Base-by-base conservation (phyloP, 495 filamentous ascomycete genomes). In the Neurospora africana region DNA sequence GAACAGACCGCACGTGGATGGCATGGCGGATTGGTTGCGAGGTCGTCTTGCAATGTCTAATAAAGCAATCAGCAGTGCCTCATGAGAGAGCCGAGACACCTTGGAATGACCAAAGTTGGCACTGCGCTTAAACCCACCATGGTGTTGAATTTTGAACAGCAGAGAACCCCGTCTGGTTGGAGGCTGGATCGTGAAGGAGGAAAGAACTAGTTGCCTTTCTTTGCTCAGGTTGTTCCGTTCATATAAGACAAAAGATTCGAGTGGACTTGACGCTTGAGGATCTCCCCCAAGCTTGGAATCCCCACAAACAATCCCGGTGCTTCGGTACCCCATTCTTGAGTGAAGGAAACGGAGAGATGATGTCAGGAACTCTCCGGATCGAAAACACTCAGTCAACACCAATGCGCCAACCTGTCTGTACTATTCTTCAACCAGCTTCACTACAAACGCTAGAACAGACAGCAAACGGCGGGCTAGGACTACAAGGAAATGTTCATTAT, bases 1-100 rank as follows among this genome's bases (percentile, higher is more conserved):
- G 33, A 70, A 91, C 91, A 77, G 85, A 95, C 93, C 72, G 95
- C 95, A 72, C 90, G 87, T 73, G 95, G 89, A 84, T 96, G 93
- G 79, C 95, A 99, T 69, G 94, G 92, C 68, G 92, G 92, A 75
- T 95, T 87, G 69, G 84, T 85, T 69, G 86, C 85, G 33, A 97
- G 80, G 79, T 93, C 92, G 80, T 94, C 87, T 78, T 94, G 79
- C 78, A 81, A 72, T 38, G 82, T 82, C 79, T 81, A 72, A 30
- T 36, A 23, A 15, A 21, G 33, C 21, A 70, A 38, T 70, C 53
- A 75, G 37, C 70, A 35, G 30, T 70, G 30, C 3, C 27, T 9
- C 33, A 21, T 19, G 40, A 13, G 33, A 61, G 9, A 43, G 39
- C 8, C 15, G 17, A 43, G 11, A 9, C 2, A 11, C 23, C 3